These are phyloP conservation scores for Cucurbita argyrosperma DNA, from an alignment of 306 rosid species.

Conservation along the genomic window DNA sequence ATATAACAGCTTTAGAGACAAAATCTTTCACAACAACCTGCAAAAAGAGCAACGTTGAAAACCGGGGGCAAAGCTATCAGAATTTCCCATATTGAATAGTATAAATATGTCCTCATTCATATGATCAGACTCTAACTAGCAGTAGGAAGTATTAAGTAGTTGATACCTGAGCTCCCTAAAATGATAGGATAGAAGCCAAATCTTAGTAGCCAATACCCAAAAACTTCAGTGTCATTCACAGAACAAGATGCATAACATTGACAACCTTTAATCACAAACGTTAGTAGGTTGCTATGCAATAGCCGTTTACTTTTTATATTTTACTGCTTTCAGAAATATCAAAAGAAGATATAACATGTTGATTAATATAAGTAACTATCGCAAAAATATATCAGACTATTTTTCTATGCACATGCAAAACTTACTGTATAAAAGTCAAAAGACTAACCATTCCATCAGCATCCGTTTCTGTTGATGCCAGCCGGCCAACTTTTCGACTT, in stretches of 20 bases:
- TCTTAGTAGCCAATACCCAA: not conserved
- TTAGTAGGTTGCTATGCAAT: not conserved
- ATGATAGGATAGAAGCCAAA: not conserved
- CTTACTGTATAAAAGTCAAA: conserved; percentile 1
- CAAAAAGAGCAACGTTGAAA: conserved; percentile 6
- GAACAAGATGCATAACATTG: not conserved
- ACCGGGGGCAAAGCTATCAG: not conserved
- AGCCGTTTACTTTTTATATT: not conserved
- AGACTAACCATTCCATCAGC: conserved; percentile 79
- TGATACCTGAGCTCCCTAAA: not conserved
- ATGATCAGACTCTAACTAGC: not conserved
- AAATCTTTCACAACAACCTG: conserved; percentile 85
- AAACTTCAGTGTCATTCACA: not conserved
- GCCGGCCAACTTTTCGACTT: conserved; percentile 62
- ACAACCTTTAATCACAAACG: not conserved
- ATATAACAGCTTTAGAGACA: conserved; percentile 50
- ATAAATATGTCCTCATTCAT: not conserved
- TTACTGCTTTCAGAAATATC: not conserved
- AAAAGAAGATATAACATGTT: not conserved
- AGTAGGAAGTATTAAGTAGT: not conserved
- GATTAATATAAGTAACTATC: not conserved
- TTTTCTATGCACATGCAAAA: not conserved
- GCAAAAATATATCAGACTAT: not conserved
- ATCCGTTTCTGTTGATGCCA: conserved; percentile 55
- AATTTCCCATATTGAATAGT: not conserved